phyloP scores from a whole-genome alignment of 169 alveolate genomes.

The Plasmodium coatneyi region DNA sequence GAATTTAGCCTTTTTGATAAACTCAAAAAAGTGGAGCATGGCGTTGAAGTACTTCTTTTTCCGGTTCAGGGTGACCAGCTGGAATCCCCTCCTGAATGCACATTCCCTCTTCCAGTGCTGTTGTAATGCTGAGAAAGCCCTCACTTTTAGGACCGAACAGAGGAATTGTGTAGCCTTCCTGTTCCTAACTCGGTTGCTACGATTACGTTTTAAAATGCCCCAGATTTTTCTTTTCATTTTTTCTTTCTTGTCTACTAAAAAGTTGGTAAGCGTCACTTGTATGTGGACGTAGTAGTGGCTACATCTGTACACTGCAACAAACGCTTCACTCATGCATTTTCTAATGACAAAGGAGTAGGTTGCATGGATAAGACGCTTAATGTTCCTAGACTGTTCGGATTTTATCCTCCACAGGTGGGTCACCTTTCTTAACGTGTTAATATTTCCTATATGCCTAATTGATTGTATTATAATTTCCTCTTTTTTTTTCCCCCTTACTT shows the following conservation, averaged over 20 bases:
- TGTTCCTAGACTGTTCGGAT: background rate
- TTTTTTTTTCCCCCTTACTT: conserved; percentile 43
- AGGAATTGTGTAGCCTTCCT: conserved; percentile 21
- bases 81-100: background rate
- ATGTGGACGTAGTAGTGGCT: background rate
- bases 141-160: background rate
- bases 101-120: background rate
- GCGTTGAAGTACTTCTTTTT: conserved; percentile 27
- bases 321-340: conserved; percentile 2
- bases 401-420: conserved; percentile 14
- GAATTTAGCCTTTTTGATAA: conserved; percentile 11
- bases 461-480: background rate
- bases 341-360: background rate
- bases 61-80: background rate
- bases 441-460: conserved; percentile 40
- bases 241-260: conserved; percentile 36
- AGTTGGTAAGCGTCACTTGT: conserved; percentile 7
- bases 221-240: conserved; percentile 38
- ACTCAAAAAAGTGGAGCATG: conserved; percentile 14
- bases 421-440: background rate
- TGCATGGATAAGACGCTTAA: conserved; percentile 18
- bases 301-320: conserved; percentile 5
- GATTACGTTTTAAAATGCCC: conserved; percentile 18
- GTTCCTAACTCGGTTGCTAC: conserved; percentile 4
- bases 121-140: background rate